Conservation (phyloP, 202 grass and related monocot species). For the Elaeis oleifera region DNA sequence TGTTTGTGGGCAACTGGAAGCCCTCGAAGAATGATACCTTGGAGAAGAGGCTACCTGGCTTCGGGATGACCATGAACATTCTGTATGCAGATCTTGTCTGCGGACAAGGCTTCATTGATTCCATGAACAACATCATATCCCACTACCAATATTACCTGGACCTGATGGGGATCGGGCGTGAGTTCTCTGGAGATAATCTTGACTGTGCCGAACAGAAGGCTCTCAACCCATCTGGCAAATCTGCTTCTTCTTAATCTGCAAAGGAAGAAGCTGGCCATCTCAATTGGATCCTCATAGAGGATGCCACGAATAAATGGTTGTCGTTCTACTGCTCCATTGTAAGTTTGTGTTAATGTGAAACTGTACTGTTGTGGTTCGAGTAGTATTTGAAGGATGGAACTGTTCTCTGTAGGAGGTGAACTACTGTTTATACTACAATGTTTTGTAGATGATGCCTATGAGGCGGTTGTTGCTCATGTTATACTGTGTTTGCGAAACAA, state of each 20-base stretch:
- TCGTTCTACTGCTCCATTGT: too few species aligned
- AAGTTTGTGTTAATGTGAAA: too few species aligned
- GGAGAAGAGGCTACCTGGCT: slow-evolving; percentile 6
- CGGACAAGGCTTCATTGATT: slow-evolving; percentile 4
- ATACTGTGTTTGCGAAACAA: too few species aligned
- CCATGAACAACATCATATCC: slow-evolving; percentile 14
- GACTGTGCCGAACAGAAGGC: slow-evolving; percentile 10
- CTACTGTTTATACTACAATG: too few species aligned
- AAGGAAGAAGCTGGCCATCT: too few species aligned
- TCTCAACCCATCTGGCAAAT: slow-evolving; percentile 8
- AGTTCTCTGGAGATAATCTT: neutral
- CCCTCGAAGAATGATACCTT: slow-evolving; percentile 6
- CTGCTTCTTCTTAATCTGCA: neutral
- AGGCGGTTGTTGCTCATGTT: too few species aligned
- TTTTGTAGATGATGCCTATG: too few species aligned
- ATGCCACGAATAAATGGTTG: too few species aligned
- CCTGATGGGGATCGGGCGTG: neutral
- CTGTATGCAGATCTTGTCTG: slow-evolving; percentile 6
- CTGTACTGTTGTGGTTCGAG: too few species aligned
- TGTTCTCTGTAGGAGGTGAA: too few species aligned
- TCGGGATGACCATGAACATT: slow-evolving; percentile 10
- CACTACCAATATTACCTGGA: slow-evolving; percentile 16
- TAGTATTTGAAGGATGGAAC: too few species aligned
- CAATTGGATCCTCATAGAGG: too few species aligned
- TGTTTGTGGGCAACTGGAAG: slow-evolving; percentile 13